Base-by-base conservation (phyloP, 108 stramenopile species). In the Pseudonitzschia multiseries region DNA sequence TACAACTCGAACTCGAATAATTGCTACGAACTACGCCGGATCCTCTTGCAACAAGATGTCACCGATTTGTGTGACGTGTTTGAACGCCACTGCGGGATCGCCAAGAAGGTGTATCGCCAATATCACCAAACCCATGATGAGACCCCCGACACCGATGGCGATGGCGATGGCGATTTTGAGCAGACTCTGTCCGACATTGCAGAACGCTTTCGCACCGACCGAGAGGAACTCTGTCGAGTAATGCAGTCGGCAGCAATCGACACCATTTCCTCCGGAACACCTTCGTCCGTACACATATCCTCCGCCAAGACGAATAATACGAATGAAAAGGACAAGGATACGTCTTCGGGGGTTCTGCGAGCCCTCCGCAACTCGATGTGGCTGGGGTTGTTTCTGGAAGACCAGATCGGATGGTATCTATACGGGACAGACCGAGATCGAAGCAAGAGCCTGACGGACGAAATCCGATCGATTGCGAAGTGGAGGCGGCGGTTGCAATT, bases 311-410 rank as follows among this genome's bases (percentile, higher is more conserved):
- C 52, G n/a, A 42, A 42, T 18, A 17, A 52, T n/a, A 26, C 20
- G 21, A 24, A 2, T 56, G 22, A 26, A 22, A 24, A 24, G 22
- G n/a, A 71, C 42, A n/a, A n/a, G n/a, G n/a, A n/a, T n/a, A n/a
- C n/a, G n/a, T 89, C 81, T 66, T 88, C 83, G 57, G n/a, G n/a
- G n/a, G 63, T 88, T 66, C 60, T 82, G 51, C 86, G 86, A 36
- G 6, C 4, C 36, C 36, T 36, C 36, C 36, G 36, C 36, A 36
- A 36, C 36, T 43, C 71, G 65, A 28, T 61, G 14, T 56, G 21
- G 24, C n/a, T 33, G 8, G 36, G 36, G 20, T 15, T 40, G 32
- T 40, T 17, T 1, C 27, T 79, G 26, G 82, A 83, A 68, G 85
- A 84, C 74, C 80, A 71, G 14, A 65, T 90, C 36, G 85, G 85